A percentile compares a stretch with the other conserved stretches of the same genome.
Evolutionary conservation across 164 flowering plant species (phyloP).

Genomic region (Buxus sempervirens): DNA sequence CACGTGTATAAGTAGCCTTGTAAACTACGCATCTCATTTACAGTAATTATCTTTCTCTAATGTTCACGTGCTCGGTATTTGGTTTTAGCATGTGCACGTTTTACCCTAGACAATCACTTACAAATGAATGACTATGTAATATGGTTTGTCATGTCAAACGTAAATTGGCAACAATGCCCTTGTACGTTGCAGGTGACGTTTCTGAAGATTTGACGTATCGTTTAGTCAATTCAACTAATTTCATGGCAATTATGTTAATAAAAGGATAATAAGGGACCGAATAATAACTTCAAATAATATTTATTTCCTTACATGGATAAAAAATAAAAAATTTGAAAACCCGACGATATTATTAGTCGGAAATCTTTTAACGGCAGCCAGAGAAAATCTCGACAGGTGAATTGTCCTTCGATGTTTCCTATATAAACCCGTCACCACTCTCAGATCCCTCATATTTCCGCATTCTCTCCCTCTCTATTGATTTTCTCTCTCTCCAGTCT

Average conservation of each 20-base stretch:
- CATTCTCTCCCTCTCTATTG: slow-evolving; percentile 10
- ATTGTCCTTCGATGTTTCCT: slow-evolving; percentile 41
- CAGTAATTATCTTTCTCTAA: too few species aligned
- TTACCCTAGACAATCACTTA: too few species aligned
- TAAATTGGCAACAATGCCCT: slow-evolving; percentile 5
- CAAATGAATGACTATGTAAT: too few species aligned
- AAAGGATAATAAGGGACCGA: neutral
- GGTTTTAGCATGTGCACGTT: too few species aligned
- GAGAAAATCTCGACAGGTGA: slow-evolving; percentile 29
- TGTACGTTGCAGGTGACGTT: neutral
- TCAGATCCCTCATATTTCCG: slow-evolving; percentile 24
- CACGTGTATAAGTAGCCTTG: too few species aligned
- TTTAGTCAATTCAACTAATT: slow-evolving; percentile 3
- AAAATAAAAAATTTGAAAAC: neutral
- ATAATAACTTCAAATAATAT: neutral
- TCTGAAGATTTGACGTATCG: neutral
- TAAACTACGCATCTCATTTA: too few species aligned
- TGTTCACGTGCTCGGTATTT: too few species aligned
- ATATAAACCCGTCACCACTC: slow-evolving; percentile 46
- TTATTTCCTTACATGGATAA: slow-evolving; percentile 14
- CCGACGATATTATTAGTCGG: slow-evolving; percentile 5
- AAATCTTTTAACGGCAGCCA: slow-evolving; percentile 28
- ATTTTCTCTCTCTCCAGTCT: neutral
- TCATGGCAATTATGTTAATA: slow-evolving; percentile 9
- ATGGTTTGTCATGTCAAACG: too few species aligned